Evolutionary conservation across 2,329 filamentous ascomycete species (phyloP), one percentile per base, ranked within the genome.

Genomic region (Cordyceps javanica): DNA sequence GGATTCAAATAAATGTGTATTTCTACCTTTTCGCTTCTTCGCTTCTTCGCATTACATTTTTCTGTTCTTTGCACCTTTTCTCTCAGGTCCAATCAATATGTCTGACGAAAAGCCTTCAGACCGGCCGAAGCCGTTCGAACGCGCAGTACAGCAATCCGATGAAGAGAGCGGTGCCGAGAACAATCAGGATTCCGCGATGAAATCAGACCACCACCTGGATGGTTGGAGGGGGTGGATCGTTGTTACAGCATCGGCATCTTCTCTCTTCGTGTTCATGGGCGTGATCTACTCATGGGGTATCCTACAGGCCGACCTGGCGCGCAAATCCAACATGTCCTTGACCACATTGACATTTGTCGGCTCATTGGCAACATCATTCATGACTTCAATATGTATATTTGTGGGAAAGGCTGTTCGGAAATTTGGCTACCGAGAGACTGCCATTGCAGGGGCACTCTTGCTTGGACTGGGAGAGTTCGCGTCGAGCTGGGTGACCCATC

Each of bases 241-340:
- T 16, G 67, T 67, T 3, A 51, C 60, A 7, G 67, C 67, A 2
- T 61, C 66, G 0, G 62, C 66, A 0, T 55, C 60, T 48, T 62
- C 63, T 1, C 59, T 68, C 19, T 68, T 68, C 44, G 61, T 65
- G n/a, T 68, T 66, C 57, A 63, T 68, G 55, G 66, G 66, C 13
- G 64, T 66, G 39, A 62, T 68, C 49, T 67, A 68, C 58, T 66
- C 63, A 0, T 67, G 64, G 66, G 66, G 65, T 16, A 64, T 68
- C 23, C 42, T 67, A 57, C 66, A 68, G 28, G 63, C 64, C 14
- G 53, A 61, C 23, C 59, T 68, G 9, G 63, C 66, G 6, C 59
- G 57, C n/a, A 61, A 63, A 11, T 62, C 60, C 1, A 56, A 49
- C 26, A 61, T 64, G 19, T 62, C 64, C 3, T 50, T 68, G 13